phyloP scores from a whole-genome alignment of 495 filamentous ascomycete species.

The Sporormia fimetaria region DNA sequence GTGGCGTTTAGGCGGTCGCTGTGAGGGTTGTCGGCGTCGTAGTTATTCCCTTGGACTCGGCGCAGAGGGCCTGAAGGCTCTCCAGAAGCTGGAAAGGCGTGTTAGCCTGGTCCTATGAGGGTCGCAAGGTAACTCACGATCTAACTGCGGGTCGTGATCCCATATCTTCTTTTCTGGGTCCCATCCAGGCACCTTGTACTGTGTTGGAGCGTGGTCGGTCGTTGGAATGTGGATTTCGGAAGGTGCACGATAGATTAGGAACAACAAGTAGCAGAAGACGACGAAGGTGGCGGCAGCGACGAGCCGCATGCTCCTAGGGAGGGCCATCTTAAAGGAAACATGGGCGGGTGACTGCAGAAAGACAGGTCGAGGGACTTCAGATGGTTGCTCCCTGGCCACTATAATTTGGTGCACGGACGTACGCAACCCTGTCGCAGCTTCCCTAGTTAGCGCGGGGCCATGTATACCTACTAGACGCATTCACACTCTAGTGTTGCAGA shows the following conservation, averaged over 20 bases:
- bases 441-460: no score
- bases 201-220: constrained; percentile 28
- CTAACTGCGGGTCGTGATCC: constrained; percentile 62
- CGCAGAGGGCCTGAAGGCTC: constrained; percentile 69
- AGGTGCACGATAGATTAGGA: constrained; percentile 50
- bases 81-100: constrained; percentile 50
- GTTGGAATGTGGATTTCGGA: constrained; percentile 30
- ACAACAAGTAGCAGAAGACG: constrained; percentile 63
- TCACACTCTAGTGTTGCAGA: no score
- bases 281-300: constrained; percentile 58
- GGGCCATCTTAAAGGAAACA: constrained; percentile 46
- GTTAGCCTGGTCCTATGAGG: constrained; percentile 6
- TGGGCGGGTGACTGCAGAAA: background rate
- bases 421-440: no score
- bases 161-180: no score
- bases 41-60: constrained; percentile 53
- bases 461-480: no score
- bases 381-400: no score
- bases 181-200: constrained; percentile 36
- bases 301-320: constrained; percentile 71
- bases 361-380: background rate
- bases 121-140: constrained; percentile 48
- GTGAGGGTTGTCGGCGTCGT: constrained; percentile 59
- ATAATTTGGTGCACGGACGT: no score
- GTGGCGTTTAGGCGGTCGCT: constrained; percentile 85